phyloP scores from a whole-genome alignment of 768 basidiomycete species.

The Lactarius sanguifluus region DNA sequence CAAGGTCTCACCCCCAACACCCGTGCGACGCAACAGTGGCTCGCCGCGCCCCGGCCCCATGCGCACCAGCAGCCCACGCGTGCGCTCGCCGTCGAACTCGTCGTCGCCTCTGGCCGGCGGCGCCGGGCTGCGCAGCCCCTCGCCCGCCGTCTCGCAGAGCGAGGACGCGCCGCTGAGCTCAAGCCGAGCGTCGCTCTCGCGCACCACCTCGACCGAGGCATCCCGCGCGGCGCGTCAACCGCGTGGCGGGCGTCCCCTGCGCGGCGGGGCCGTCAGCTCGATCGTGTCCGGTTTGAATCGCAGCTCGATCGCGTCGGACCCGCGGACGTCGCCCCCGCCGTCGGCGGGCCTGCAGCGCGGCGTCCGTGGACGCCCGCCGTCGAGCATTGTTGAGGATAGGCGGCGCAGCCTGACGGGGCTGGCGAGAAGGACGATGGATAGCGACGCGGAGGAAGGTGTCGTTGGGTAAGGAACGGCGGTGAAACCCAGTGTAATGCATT shows the following conservation, averaged over 20 bases:
- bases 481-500: neutral
- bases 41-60: slow-evolving; percentile 38
- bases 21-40: slow-evolving; percentile 52
- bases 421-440: slow-evolving; percentile 77
- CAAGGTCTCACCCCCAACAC: slow-evolving; percentile 47
- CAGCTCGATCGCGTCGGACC: slow-evolving; percentile 21
- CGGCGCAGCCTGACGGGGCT: slow-evolving; percentile 35
- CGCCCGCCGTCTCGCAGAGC: slow-evolving; percentile 18
- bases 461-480: slow-evolving; percentile 4
- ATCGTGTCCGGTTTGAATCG: slow-evolving; percentile 26
- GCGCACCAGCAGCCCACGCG: slow-evolving; percentile 37
- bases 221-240: slow-evolving; percentile 16
- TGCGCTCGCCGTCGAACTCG: slow-evolving; percentile 27
- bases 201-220: slow-evolving; percentile 20
- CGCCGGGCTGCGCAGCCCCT: slow-evolving; percentile 15
- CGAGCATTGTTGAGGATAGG: slow-evolving; percentile 21
- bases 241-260: slow-evolving; percentile 27
- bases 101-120: slow-evolving; percentile 14
- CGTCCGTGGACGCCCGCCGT: slow-evolving; percentile 29
- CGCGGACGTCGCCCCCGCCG: slow-evolving; percentile 21
- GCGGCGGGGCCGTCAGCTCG: slow-evolving; percentile 21
- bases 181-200: slow-evolving; percentile 24
- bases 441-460: slow-evolving; percentile 63
- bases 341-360: slow-evolving; percentile 18
- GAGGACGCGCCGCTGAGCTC: slow-evolving; percentile 24